Evolutionary conservation across 495 filamentous ascomycete species (phyloP).

Genomic region (Penicillium tannophilum): DNA sequence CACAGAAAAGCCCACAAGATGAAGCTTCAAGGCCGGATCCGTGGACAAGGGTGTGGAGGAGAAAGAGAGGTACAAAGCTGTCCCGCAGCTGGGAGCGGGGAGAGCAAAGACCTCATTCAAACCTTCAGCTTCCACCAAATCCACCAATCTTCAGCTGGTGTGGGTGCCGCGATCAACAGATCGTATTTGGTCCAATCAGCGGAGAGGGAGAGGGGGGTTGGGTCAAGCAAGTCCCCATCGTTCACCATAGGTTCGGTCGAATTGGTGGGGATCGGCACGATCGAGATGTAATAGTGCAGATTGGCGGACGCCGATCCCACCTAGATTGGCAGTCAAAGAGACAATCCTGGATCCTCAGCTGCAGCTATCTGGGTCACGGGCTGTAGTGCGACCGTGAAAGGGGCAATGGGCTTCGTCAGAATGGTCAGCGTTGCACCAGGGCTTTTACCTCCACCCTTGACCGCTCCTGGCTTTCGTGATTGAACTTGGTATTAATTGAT

Average conservation of each 20-base stretch:
- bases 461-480: slow-evolving; percentile 9
- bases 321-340: slow-evolving; percentile 19
- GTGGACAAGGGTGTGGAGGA: neutral
- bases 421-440: slow-evolving; percentile 27
- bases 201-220: slow-evolving; percentile 2
- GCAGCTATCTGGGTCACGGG: slow-evolving; percentile 25
- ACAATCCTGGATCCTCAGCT: slow-evolving; percentile 22
- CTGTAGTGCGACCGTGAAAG: slow-evolving; percentile 28
- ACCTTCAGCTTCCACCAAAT: slow-evolving; percentile 14
- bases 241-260: slow-evolving; percentile 27
- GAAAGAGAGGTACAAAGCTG: slow-evolving; percentile 7
- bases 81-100: slow-evolving; percentile 11
- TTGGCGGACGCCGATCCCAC: slow-evolving; percentile 26
- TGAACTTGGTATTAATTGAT: too few relatives aligned
- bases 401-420: slow-evolving; percentile 27
- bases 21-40: neutral
- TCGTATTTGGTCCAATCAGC: slow-evolving; percentile 14
- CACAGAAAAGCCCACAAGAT: neutral
- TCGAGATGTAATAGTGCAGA: slow-evolving; percentile 39
- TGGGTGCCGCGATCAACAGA: slow-evolving; percentile 27
- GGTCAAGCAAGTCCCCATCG: slow-evolving; percentile 24
- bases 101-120: slow-evolving; percentile 17
- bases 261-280: slow-evolving; percentile 32
- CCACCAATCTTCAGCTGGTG: slow-evolving; percentile 25
- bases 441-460: slow-evolving; percentile 18